These are phyloP conservation scores for Auricularia auricula-judae DNA, from an alignment of 768 basidiomycete genomes.

Conservation along the genomic window DNA sequence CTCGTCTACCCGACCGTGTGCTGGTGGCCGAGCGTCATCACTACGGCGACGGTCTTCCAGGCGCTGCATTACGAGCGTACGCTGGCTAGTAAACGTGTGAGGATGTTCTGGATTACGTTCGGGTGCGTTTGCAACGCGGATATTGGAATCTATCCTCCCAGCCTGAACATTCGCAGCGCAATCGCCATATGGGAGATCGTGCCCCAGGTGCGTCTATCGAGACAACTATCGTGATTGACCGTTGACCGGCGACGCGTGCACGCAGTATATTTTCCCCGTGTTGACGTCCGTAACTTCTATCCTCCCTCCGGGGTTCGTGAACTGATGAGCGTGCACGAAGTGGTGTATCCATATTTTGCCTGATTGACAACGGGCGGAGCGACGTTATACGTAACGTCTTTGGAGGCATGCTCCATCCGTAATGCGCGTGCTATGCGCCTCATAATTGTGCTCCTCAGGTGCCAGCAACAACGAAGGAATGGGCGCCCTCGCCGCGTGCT, in stretches of 20 bases:
- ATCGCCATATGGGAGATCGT: constrained; percentile 23
- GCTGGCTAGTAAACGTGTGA: constrained; percentile 15
- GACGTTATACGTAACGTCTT: constrained; percentile 26
- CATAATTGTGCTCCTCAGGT: background rate
- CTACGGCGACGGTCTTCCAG: constrained; percentile 19
- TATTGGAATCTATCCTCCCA: constrained; percentile 6
- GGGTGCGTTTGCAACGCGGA: constrained; percentile 9
- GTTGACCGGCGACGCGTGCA: too few species aligned
- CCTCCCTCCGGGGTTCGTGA: background rate
- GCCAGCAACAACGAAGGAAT: constrained; percentile 2
- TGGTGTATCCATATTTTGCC: constrained; percentile 23
- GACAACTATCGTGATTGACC: too few species aligned
- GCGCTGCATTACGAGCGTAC: constrained; percentile 18
- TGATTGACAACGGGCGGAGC: constrained; percentile 16
- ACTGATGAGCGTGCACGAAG: background rate
- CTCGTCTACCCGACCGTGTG: background rate
- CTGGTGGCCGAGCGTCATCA: constrained; percentile 17
- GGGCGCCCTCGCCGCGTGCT: constrained; percentile 12
- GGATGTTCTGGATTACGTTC: constrained; percentile 21
- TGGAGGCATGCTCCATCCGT: constrained; percentile 15
- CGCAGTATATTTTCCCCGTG: constrained; percentile 24
- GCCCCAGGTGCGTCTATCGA: constrained; percentile 9
- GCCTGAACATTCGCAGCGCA: constrained; percentile 4
- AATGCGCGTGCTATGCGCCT: background rate
- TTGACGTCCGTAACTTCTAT: constrained; percentile 13